Evolutionary conservation across 1,284 basidiomycete genomes (phyloP).

Genomic region (Xerocomus cyaneibrunnescens): DNA sequence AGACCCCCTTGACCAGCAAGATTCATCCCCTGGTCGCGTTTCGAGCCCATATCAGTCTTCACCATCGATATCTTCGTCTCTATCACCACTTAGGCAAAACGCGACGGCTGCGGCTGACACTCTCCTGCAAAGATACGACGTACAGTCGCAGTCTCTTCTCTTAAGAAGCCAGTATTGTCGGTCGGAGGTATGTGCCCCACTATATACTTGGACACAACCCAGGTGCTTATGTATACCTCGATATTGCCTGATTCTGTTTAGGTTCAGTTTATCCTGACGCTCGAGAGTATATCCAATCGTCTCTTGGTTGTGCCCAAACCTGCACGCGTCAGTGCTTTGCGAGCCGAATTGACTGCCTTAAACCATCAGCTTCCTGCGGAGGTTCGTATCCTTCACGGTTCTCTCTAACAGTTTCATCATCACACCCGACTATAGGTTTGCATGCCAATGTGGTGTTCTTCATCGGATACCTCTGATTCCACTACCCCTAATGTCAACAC

Average conservation of each 20-base stretch:
- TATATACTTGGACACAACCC: neutral
- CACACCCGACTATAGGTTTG: conserved; percentile 63
- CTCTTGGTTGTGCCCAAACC: conserved; percentile 91
- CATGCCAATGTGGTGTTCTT: conserved; percentile 94
- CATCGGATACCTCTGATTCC: conserved; percentile 54
- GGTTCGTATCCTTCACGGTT: conserved; percentile 44
- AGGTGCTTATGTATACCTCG: conserved; percentile 2
- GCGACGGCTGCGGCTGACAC: conserved; percentile 48
- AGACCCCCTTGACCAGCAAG: conserved; percentile 72
- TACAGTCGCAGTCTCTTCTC: conserved; percentile 68
- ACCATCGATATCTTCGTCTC: conserved; percentile 57
- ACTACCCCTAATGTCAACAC: conserved; percentile 36
- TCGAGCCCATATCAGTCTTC: conserved; percentile 61
- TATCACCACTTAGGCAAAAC: conserved; percentile 45
- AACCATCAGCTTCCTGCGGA: conserved; percentile 97
- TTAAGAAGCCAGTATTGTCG: conserved; percentile 88
- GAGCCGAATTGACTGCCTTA: conserved; percentile 93
- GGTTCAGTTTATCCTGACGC: conserved; percentile 83
- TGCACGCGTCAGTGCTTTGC: conserved; percentile 90
- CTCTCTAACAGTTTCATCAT: conserved; percentile 3
- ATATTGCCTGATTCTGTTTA: conserved; percentile 29
- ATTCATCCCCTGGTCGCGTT: conserved; percentile 40
- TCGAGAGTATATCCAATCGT: conserved; percentile 94
- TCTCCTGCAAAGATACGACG: conserved; percentile 66
- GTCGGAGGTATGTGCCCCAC: conserved; percentile 65